These are phyloP conservation scores for Phytophthora sp. DNA, from an alignment of 352 stramenopile genomes.

Conservation along the genomic window DNA sequence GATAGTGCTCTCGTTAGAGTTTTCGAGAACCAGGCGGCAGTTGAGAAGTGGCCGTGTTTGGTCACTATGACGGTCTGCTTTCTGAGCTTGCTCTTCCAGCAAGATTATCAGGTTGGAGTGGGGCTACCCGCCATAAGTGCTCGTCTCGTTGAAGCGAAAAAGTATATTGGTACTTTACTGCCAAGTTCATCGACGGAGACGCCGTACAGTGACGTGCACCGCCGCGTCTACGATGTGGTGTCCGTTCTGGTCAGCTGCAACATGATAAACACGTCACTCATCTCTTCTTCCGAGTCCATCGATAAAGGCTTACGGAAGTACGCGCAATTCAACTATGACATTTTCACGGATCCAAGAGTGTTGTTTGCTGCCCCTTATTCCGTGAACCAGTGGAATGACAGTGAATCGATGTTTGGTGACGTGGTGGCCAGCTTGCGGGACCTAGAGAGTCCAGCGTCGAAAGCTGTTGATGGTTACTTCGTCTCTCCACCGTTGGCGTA, in stretches of 20 bases:
- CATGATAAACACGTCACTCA: slow-evolving; percentile 41
- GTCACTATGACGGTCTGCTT: slow-evolving; percentile 61
- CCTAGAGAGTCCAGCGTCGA: slow-evolving; percentile 3
- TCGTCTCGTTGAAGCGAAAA: slow-evolving; percentile 56
- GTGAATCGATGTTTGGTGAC: slow-evolving; percentile 5
- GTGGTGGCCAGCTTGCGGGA: background rate
- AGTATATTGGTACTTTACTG: slow-evolving; percentile 28
- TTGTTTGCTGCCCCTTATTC: slow-evolving; percentile 32
- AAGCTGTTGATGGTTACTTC: slow-evolving; percentile 4
- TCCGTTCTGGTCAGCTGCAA: slow-evolving; percentile 64
- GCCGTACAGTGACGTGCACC: slow-evolving; percentile 50
- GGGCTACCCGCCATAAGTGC: slow-evolving; percentile 46
- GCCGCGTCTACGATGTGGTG: slow-evolving; percentile 74
- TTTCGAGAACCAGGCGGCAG: slow-evolving; percentile 51
- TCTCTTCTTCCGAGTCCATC: slow-evolving; percentile 10
- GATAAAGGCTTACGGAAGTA: slow-evolving; percentile 52
- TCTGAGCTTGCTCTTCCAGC: slow-evolving; percentile 60
- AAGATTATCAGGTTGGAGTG: slow-evolving; percentile 33
- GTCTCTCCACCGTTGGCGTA: slow-evolving; percentile 20
- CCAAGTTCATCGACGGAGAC: slow-evolving; percentile 25
- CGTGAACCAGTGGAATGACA: slow-evolving; percentile 2
- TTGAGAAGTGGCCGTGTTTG: slow-evolving; percentile 63
- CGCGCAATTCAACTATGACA: slow-evolving; percentile 59
- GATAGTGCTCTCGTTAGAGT: slow-evolving; percentile 51
- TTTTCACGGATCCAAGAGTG: slow-evolving; percentile 49